Evolutionary conservation across 176 grass and related monocot species (phyloP).

Genomic region (Musa acuminata): DNA sequence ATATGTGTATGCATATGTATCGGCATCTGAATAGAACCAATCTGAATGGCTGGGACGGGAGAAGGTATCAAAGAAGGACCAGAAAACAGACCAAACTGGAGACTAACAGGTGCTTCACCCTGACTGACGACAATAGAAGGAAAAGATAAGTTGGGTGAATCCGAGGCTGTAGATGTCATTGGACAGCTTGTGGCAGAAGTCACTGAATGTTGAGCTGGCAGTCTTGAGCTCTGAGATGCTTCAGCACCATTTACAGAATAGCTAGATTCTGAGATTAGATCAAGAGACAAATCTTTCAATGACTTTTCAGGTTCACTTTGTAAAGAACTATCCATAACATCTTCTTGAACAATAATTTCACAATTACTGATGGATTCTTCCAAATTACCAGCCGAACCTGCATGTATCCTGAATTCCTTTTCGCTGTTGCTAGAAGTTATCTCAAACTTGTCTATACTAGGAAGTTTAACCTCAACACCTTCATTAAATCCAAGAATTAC

Average conservation of each 20-base stretch:
- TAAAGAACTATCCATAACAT: constrained; percentile 20
- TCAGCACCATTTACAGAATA: constrained; percentile 23
- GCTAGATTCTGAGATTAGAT: constrained; percentile 22
- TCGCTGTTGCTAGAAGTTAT: constrained; percentile 36
- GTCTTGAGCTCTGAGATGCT: constrained; percentile 20
- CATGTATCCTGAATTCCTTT: constrained; percentile 25
- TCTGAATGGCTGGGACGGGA: constrained; percentile 85
- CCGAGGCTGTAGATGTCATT: constrained; percentile 33
- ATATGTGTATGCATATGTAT: constrained; percentile 78
- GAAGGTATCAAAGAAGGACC: constrained; percentile 88
- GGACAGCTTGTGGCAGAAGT: constrained; percentile 39
- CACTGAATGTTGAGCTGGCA: constrained; percentile 19
- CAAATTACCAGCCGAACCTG: constrained; percentile 16
- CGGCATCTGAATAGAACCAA: constrained; percentile 99
- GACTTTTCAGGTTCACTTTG: constrained; percentile 53
- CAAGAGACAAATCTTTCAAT: constrained; percentile 53
- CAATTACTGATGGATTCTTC: constrained; percentile 32
- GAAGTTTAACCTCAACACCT: constrained; percentile 88
- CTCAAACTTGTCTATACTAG: constrained; percentile 48
- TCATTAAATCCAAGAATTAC: constrained; percentile 94
- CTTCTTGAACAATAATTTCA: constrained; percentile 3
- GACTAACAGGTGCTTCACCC: constrained; percentile 53
- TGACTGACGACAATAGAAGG: constrained; percentile 30
- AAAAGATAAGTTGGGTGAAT: constrained; percentile 33
- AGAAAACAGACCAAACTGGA: constrained; percentile 95